Conservation (phyloP, 2,329 filamentous ascomycete genomes). For the Cadophora gregata region DNA sequence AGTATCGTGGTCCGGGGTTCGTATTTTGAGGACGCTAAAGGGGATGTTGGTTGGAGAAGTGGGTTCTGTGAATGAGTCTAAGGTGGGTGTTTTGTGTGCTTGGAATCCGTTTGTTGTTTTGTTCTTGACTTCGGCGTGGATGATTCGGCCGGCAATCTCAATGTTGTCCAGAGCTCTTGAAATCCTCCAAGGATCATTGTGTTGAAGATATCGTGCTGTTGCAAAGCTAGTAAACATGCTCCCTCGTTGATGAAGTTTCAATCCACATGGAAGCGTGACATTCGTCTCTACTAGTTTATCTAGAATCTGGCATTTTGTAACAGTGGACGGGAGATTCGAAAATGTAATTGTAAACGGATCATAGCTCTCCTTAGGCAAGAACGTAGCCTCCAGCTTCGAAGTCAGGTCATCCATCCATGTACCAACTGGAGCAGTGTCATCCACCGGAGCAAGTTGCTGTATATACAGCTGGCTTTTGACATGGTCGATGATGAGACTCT, state of each 20-base stretch:
- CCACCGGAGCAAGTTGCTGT: conserved; percentile 57
- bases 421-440: conserved; percentile 42
- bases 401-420: conserved; percentile 31
- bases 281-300: conserved; percentile 3
- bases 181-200: neutral
- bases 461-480: conserved; percentile 59
- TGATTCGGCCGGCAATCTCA: neutral
- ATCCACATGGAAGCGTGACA: neutral
- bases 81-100: neutral
- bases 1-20: conserved; percentile 27
- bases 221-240: conserved; percentile 12
- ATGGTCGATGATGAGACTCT: conserved; percentile 70
- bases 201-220: neutral
- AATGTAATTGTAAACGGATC: conserved; percentile 10
- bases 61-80: neutral
- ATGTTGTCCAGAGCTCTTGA: neutral
- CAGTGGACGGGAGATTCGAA: conserved; percentile 11
- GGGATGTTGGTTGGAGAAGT: neutral
- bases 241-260: neutral
- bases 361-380: conserved; percentile 19
- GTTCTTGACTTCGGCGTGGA: conserved; percentile 12
- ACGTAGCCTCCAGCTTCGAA: no score
- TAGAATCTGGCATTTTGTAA: conserved; percentile 2
- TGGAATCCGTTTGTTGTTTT: neutral
- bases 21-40: conserved; percentile 33